Evolutionary conservation across 1,284 basidiomycete species (phyloP).

Genomic region (Rhizoctonia solani): DNA sequence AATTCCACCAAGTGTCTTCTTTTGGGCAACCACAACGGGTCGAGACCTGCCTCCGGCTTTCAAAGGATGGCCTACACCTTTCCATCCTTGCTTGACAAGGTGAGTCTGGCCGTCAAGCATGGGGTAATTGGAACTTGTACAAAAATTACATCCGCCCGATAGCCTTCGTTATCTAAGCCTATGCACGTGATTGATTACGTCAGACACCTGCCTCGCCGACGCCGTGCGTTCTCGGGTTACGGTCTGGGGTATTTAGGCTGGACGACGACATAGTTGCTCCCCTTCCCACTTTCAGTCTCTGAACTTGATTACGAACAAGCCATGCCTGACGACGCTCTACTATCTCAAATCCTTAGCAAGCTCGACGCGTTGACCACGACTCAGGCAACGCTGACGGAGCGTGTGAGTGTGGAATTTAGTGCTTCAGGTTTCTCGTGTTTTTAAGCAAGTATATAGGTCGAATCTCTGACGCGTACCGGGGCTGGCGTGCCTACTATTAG

Average conservation of each 20-base stretch:
- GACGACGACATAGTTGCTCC: not conserved
- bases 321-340: conserved; percentile 58
- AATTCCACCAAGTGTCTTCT: conserved; percentile 80
- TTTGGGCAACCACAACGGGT: conserved; percentile 79
- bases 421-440: not conserved
- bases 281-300: conserved; percentile 6
- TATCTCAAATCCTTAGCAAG: conserved; percentile 71
- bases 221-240: conserved; percentile 29
- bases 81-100: conserved; percentile 84
- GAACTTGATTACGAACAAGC: not conserved
- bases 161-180: not conserved
- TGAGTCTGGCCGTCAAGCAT: conserved; percentile 74
- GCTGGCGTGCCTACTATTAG: conserved; percentile 32
- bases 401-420: conserved; percentile 52
- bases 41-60: conserved; percentile 67
- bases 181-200: conserved; percentile 10
- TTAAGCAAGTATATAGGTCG: conserved; percentile 27
- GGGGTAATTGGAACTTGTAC: not conserved
- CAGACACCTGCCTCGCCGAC: conserved; percentile 16
- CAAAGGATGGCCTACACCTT: conserved; percentile 76
- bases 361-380: conserved; percentile 69
- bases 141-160: conserved; percentile 2
- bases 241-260: conserved; percentile 6
- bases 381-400: conserved; percentile 73
- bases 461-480: conserved; percentile 33